phyloP scores from a whole-genome alignment of 805 yeast species.

The Metschnikowia shivogae region DNA sequence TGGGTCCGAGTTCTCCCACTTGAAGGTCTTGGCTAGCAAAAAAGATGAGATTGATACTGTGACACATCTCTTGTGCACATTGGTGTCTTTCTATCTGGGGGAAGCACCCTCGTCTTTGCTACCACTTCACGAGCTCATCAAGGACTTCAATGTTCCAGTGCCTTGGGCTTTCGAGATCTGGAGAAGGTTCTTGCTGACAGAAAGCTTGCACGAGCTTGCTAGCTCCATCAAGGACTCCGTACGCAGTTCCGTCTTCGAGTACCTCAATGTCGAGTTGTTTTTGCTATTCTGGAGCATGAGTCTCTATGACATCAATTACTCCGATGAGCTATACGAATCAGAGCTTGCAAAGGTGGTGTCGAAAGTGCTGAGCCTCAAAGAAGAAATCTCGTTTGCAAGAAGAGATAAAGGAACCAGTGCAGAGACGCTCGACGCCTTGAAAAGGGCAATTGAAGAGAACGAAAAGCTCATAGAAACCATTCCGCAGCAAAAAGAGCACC shows the following conservation, averaged over 20 bases:
- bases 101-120: conserved; percentile 30
- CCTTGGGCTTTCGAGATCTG: conserved; percentile 77
- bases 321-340: conserved; percentile 44
- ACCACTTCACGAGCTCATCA: conserved; percentile 38
- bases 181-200: conserved; percentile 46
- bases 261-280: conserved; percentile 26
- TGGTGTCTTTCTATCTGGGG: conserved; percentile 50
- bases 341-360: conserved; percentile 41
- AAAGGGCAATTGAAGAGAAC: conserved; percentile 21
- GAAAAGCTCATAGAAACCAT: conserved; percentile 24
- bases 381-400: conserved; percentile 27
- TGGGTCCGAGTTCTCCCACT: conserved; percentile 38
- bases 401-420: conserved; percentile 21
- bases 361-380: conserved; percentile 31
- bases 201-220: conserved; percentile 15
- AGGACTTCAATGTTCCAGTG: conserved; percentile 43
- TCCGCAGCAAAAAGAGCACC: conserved; percentile 42
- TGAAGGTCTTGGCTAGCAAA: conserved; percentile 67
- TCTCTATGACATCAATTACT: conserved; percentile 64
- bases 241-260: conserved; percentile 10
- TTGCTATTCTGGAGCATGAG: conserved; percentile 66
- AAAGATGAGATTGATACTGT: conserved; percentile 69
- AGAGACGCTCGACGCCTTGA: conserved; percentile 20
- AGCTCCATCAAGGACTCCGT: conserved; percentile 5
- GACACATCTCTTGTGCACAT: conserved; percentile 59